These are phyloP conservation scores for Tuctoria greenei DNA, from an alignment of 176 grass and related monocot genomes.

Conservation along the genomic window DNA sequence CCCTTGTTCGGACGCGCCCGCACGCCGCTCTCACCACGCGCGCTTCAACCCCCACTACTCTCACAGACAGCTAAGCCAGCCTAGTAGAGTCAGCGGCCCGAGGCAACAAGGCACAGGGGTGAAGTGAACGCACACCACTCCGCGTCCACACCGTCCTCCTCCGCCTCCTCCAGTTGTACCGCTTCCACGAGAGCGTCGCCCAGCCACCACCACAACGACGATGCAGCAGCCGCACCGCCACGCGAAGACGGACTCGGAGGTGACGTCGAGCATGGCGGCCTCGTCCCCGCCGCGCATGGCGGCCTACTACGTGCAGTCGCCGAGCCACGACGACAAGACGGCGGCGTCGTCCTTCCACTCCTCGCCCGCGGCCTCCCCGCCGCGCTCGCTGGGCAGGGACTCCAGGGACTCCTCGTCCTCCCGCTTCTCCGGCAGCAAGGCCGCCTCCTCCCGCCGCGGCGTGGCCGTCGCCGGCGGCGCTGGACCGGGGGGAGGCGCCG, in stretches of 20 bases:
- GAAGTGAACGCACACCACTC: constrained; percentile 29
- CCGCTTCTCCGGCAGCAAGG: constrained; percentile 63
- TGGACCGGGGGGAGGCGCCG: not conserved
- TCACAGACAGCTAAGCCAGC: not conserved
- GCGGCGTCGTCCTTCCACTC: constrained; percentile 66
- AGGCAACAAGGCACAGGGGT: not conserved
- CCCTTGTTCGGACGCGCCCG: not conserved
- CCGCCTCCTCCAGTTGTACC: not conserved
- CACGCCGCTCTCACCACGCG: not conserved
- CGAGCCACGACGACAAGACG: constrained; percentile 75
- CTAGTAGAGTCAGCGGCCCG: not conserved
- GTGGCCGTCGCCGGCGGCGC: not conserved
- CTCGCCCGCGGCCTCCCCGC: constrained; percentile 64
- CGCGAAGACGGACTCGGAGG: constrained; percentile 84
- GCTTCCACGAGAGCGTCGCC: no score
- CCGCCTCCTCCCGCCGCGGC: constrained; percentile 14
- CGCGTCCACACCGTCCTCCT: not conserved
- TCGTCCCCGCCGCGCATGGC: constrained; percentile 55
- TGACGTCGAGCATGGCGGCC: constrained; percentile 70
- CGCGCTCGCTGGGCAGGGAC: constrained; percentile 51
- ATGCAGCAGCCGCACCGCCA: constrained; percentile 39
- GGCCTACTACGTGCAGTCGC: constrained; percentile 93
- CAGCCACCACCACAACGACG: not conserved
- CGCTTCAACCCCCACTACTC: not conserved
- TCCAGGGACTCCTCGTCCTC: constrained; percentile 68